Base-by-base conservation (phyloP, 495 filamentous ascomycete species). In the Tuber calosporum region DNA sequence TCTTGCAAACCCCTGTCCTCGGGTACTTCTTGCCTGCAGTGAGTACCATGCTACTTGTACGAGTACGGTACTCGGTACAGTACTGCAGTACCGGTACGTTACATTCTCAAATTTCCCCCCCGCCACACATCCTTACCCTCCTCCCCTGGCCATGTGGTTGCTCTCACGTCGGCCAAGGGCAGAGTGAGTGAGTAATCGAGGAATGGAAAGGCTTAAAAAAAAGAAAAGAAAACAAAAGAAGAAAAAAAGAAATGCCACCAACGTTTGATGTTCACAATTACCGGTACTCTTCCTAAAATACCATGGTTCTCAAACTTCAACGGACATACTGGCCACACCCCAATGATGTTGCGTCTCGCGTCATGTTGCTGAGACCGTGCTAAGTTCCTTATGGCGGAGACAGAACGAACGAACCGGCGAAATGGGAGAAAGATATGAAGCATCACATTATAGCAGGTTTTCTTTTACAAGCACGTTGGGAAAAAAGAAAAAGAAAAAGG, bases 81-180 rank as follows among this genome's bases (percentile, higher is more conserved):
- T n/a, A n/a, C n/a, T n/a, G n/a, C n/a, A n/a, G n/a, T n/a, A n/a
- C n/a, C n/a, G n/a, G n/a, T n/a, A 30, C 26, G 17, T 62, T 62
- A 62, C 53, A 62, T 34, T 62, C 53, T 62, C 53, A 62, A 62
- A 62, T 62, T 62, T 62, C 53, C 53, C 53, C 53, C 26, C 17
- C 34, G 19, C 19, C 53, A 62, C 30, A 62, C 45, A 45, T 62
- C 53, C 53, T 34, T 62, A 34, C 53, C 26, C 53, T 62, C 13
- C 53, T 62, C 53, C 13, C 53, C 53, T 62, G 13, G 53, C 53
- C 26, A 62, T 62, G 53, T 34, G 53, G 53, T 34, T 19, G 53
- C 26, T 34, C 53, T 62, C 53, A 34, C 26, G 53, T 62, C 4
- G 53, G 53, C 53, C 53, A 62, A 62, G 53, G 53, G 7, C 17